A percentile compares a stretch with the other conserved stretches of the same genome.
phyloP scores from a whole-genome alignment of 164 flowering plant genomes.

The Chimonanthus salicifolius region DNA sequence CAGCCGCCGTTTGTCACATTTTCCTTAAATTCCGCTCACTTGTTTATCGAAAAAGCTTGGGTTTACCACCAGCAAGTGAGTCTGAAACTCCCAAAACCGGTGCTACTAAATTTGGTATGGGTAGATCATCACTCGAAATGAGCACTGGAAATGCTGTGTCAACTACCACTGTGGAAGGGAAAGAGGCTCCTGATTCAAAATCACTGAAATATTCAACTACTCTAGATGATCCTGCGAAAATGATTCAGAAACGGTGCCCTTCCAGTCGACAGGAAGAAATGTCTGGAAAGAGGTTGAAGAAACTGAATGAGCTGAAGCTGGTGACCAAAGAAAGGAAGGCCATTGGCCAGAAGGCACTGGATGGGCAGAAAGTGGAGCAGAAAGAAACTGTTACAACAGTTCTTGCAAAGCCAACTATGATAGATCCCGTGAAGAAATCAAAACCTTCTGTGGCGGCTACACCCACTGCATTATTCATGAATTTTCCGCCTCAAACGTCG shows the following conservation, averaged over 20 bases:
- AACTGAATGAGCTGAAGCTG: slow-evolving; percentile 41
- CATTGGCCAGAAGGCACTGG: slow-evolving; percentile 25
- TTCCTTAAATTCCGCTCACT: slow-evolving; percentile 69
- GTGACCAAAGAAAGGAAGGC: slow-evolving; percentile 49
- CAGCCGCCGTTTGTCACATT: slow-evolving; percentile 29
- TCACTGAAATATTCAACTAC: slow-evolving; percentile 33
- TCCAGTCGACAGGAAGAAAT: slow-evolving; percentile 73
- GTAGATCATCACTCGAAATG: slow-evolving; percentile 6
- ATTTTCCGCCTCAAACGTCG: slow-evolving; percentile 57
- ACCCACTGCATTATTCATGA: slow-evolving; percentile 82
- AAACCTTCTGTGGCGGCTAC: slow-evolving; percentile 24
- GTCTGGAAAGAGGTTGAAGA: slow-evolving; percentile 61
- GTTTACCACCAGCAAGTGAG: slow-evolving; percentile 34
- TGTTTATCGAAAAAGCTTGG: slow-evolving; percentile 73
- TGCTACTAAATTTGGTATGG: slow-evolving; percentile 16
- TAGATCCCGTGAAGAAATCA: slow-evolving; percentile 22
- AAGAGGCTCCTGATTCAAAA: slow-evolving; percentile 25
- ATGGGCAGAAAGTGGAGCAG: slow-evolving; percentile 21
- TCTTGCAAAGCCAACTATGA: slow-evolving; percentile 21
- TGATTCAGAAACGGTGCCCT: slow-evolving; percentile 62
- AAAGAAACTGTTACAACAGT: slow-evolving; percentile 13
- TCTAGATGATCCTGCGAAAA: slow-evolving; percentile 61
- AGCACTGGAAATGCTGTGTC: slow-evolving; percentile 18
- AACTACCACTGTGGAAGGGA: slow-evolving; percentile 21
- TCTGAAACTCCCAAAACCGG: slow-evolving; percentile 17